Evolutionary conservation across 1,284 basidiomycete genomes (phyloP).

Genomic region (Volvariella volvacea): DNA sequence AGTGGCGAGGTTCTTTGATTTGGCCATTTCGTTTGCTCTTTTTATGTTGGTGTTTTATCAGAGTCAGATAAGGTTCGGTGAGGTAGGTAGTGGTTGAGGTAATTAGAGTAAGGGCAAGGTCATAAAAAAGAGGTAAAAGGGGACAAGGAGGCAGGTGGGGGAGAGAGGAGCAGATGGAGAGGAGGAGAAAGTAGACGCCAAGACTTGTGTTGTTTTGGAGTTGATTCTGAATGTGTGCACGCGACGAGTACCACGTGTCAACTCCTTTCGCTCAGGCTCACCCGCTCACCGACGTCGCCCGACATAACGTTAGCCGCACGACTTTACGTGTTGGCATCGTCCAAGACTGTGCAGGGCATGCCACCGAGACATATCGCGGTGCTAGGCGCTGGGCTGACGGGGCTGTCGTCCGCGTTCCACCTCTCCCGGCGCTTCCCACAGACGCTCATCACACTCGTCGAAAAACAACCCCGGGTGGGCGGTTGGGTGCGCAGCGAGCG

Average conservation of each 20-base stretch:
- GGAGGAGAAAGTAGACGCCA: background rate
- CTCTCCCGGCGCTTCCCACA: slow-evolving; percentile 61
- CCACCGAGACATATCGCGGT: slow-evolving; percentile 47
- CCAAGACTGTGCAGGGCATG: too few species aligned
- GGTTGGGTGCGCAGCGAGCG: slow-evolving; percentile 79
- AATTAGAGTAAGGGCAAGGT: background rate
- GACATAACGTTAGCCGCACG: too few species aligned
- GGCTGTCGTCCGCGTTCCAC: slow-evolving; percentile 77
- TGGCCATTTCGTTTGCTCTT: background rate
- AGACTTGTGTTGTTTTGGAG: too few species aligned
- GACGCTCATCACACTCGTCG: slow-evolving; percentile 61
- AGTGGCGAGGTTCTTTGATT: background rate
- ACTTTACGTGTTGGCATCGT: too few species aligned
- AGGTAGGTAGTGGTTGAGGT: too few species aligned
- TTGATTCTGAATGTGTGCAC: background rate
- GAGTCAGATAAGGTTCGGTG: too few species aligned
- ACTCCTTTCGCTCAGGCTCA: background rate
- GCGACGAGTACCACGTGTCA: background rate
- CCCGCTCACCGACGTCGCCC: background rate
- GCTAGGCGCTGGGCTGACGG: slow-evolving; percentile 79
- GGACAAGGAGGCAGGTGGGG: background rate
- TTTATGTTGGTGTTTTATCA: too few species aligned
- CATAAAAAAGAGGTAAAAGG: background rate
- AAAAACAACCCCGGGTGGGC: slow-evolving; percentile 60
- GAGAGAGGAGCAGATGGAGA: background rate